Evolutionary conservation across 2,329 filamentous ascomycete genomes (phyloP).

Genomic region (Hymenoscyphus albidus): DNA sequence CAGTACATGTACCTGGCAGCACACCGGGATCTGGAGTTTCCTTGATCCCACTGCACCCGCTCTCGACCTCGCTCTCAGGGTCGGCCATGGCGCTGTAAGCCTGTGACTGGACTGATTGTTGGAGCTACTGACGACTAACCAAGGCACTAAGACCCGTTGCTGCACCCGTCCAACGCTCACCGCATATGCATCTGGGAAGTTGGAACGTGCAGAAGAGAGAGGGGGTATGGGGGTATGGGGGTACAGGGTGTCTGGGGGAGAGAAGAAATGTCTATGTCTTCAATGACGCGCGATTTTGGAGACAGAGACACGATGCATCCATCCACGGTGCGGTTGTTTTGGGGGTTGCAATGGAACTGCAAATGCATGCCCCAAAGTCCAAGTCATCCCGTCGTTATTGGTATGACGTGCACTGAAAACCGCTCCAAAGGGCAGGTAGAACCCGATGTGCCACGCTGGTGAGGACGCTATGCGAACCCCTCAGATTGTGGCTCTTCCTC

Average conservation of each 20-base stretch:
- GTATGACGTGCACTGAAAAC: neutral
- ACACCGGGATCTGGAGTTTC: neutral
- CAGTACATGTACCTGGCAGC: neutral
- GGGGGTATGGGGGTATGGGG: neutral
- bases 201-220: neutral
- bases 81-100: neutral
- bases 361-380: neutral
- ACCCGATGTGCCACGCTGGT: neutral
- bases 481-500: neutral
- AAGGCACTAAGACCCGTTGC: neutral
- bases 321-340: neutral
- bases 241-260: neutral
- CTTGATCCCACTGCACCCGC: neutral
- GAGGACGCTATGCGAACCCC: neutral
- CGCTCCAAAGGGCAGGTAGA: neutral
- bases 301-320: no score
- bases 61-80: neutral
- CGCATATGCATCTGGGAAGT: slow-evolving; percentile 2
- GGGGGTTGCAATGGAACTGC: neutral
- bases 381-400: neutral
- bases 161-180: neutral
- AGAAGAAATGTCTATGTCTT: neutral
- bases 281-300: neutral
- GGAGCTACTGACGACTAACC: slow-evolving; percentile 1
- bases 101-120: neutral